Base-by-base conservation (phyloP, 805 yeast species). In the Candida yuanshanica region DNA sequence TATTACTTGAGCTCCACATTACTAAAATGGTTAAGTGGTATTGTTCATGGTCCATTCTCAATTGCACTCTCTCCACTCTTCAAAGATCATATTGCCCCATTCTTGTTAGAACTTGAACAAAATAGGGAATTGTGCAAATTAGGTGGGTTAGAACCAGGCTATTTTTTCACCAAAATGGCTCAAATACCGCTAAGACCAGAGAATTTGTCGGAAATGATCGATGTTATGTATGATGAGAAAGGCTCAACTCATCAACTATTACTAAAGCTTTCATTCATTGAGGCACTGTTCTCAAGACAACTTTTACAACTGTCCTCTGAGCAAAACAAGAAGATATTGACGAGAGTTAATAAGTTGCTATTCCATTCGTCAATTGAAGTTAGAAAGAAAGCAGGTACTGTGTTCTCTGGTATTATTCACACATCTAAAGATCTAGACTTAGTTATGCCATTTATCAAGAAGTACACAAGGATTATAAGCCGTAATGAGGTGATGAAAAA, bases 71-170 rank as follows among this genome's bases (percentile, higher is more conserved):
- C 76, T 34, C 77, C 77, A 4, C 72, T 75, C 41, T 61, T 83
- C 29, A 57, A 66, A 9, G 59, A 65, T 3, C 65, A 74, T 39
- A 69, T 89, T 22, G 60, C 87, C 1, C 95, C 96, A 21, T 80
- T 85, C 46, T 64, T 88, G 42, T 66, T 86, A 53, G 66, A 72
- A 14, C 63, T 88, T 36, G 75, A 79, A 38, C 73, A 70, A 35
- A 73, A 84, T 68, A 79, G 86, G 45, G 97, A 91, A 46, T 86
- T 86, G 12, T 84, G 95, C 49, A 86, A 83, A 49, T 60, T 84
- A 42, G 81, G 82, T 0, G 72, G 72, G 24, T 60, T 84, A 10
- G 69, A 70, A 31, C 84, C 91, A 0, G 68, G 74, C 2, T 52
- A 61, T 7, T 50, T 75, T 18, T 70, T 75, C 47, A 58, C 65